Evolutionary conservation across 257 asterid genomes (phyloP).

Genomic region (Salvia hispanica): DNA sequence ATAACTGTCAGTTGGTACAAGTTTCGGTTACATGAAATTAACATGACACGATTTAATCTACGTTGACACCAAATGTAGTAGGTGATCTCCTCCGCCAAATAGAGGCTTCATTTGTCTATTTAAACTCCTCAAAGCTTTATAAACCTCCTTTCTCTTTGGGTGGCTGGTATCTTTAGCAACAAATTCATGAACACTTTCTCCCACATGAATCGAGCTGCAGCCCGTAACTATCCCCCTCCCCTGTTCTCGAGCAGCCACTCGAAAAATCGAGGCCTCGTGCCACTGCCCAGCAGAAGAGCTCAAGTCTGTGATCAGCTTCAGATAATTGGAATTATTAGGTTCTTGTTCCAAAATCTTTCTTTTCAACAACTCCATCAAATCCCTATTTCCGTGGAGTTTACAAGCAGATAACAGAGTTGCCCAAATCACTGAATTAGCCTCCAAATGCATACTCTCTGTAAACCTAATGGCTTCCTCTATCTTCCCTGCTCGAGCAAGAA

Average conservation of each 20-base stretch:
- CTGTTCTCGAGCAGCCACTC: conserved; percentile 34
- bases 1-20: neutral
- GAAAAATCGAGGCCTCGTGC: conserved; percentile 42
- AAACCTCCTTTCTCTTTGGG: conserved; percentile 41
- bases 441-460: conserved; percentile 47
- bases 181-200: conserved; percentile 57
- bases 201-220: conserved; percentile 58
- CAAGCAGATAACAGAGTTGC: conserved; percentile 58
- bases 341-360: conserved; percentile 44
- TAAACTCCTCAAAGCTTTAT: conserved; percentile 40
- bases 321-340: conserved; percentile 47
- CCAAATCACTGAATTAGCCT: conserved; percentile 55
- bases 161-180: conserved; percentile 48
- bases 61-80: neutral
- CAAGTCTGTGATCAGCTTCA: conserved; percentile 44
- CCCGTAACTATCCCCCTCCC: conserved; percentile 45
- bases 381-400: conserved; percentile 41
- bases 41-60: neutral
- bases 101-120: conserved; percentile 38
- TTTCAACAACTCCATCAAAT: conserved; percentile 38
- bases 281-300: conserved; percentile 47
- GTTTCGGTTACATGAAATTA: too few relatives aligned
- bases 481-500: conserved; percentile 52
- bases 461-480: conserved; percentile 50
- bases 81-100: too few relatives aligned